Conservation (phyloP, 495 filamentous ascomycete genomes). For the Immersiella caudata region DNA sequence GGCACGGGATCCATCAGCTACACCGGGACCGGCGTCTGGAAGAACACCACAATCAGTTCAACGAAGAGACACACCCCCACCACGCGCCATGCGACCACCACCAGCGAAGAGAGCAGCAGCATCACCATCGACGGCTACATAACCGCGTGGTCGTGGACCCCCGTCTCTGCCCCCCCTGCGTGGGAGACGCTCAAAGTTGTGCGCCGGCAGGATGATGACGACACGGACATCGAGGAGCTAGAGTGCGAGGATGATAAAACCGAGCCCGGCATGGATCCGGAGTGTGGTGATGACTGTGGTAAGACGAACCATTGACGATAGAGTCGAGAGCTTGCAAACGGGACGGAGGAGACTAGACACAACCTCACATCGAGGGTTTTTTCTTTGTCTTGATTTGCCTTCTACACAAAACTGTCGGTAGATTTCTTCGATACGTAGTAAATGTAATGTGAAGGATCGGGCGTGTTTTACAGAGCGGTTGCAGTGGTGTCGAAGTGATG, state of each 20-base stretch:
- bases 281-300: background rate
- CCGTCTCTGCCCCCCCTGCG: background rate
- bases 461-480: background rate
- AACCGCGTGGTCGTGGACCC: conserved; percentile 4
- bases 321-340: background rate
- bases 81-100: background rate
- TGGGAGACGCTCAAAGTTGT: background rate
- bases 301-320: background rate
- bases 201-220: background rate
- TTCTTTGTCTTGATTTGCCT: background rate
- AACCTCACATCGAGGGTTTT: background rate
- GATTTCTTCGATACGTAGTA: background rate
- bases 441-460: background rate
- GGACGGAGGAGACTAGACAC: background rate
- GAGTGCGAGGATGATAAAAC: background rate
- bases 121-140: conserved; percentile 1
- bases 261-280: background rate
- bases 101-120: background rate
- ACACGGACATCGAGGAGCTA: background rate
- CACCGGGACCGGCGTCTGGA: background rate
- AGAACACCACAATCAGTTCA: background rate
- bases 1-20: background rate
- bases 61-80: background rate
- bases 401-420: background rate
- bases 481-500: background rate